A percentile compares a stretch with the other conserved stretches of the same genome.
Evolutionary conservation across 140 eudicot species (phyloP).

Genomic region (Ambrosia hybrid): DNA sequence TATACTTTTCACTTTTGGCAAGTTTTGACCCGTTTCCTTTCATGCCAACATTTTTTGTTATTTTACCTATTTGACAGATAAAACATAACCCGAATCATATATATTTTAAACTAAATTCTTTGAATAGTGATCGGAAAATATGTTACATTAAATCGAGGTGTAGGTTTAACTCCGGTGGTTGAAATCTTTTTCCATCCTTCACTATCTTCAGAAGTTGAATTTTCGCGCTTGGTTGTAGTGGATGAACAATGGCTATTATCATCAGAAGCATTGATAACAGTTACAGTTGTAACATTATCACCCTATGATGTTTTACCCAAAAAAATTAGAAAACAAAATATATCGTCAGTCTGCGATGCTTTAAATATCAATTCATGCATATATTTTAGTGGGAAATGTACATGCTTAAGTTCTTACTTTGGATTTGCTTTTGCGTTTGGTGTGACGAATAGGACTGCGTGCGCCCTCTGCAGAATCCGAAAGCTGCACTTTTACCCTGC

Average conservation of each 20-base stretch:
- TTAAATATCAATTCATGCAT: constrained; percentile 12
- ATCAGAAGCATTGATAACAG: constrained; percentile 37
- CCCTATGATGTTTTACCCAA: constrained; percentile 41
- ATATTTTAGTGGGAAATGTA: neutral
- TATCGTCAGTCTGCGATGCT: neutral
- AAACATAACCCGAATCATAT: neutral
- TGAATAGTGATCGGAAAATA: neutral
- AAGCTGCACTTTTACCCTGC: constrained; percentile 85
- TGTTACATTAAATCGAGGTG: constrained; percentile 86
- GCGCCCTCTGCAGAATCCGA: constrained; percentile 88
- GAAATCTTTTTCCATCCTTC: constrained; percentile 84
- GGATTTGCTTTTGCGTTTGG: constrained; percentile 49
- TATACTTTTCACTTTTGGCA: no score
- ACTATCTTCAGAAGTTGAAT: constrained; percentile 32
- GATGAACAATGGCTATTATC: constrained; percentile 56
- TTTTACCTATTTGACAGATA: no score
- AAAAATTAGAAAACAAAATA: neutral
- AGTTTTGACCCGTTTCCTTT: neutral
- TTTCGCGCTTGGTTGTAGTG: constrained; percentile 25
- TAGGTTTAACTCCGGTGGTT: constrained; percentile 75
- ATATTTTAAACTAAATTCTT: neutral
- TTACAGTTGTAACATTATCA: constrained; percentile 43
- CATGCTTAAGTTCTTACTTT: constrained; percentile 44
- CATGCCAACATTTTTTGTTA: no score
- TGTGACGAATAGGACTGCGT: constrained; percentile 75